These are phyloP conservation scores for Musa troglodytarum DNA, from an alignment of 176 grass and related monocot genomes.

Conservation along the genomic window DNA sequence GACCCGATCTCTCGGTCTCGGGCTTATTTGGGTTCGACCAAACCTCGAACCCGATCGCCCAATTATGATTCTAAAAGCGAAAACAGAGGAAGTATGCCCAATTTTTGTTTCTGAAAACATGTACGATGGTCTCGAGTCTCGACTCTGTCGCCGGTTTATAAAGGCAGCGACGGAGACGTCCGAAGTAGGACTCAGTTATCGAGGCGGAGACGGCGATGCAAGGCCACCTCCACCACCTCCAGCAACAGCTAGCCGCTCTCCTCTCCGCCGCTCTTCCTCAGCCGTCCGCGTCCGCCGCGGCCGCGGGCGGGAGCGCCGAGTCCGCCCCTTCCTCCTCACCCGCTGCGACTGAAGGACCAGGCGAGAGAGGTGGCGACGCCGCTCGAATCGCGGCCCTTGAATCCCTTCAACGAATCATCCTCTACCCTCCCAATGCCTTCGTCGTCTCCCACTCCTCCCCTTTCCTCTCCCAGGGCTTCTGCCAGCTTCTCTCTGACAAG, in stretches of 20 bases:
- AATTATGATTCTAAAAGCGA: no score
- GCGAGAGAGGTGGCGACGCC: slow-evolving; percentile 38
- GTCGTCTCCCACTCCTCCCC: slow-evolving; percentile 57
- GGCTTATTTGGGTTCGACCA: no score
- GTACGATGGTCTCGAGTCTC: background rate
- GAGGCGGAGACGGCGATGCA: slow-evolving; percentile 38
- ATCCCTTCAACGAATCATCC: slow-evolving; percentile 66
- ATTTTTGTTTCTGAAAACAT: no score
- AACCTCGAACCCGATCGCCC: no score
- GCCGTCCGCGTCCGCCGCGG: background rate
- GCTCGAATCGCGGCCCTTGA: slow-evolving; percentile 54
- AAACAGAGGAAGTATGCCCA: no score
- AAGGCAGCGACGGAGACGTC: background rate
- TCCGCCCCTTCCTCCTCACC: slow-evolving; percentile 33
- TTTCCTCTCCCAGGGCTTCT: slow-evolving; percentile 39
- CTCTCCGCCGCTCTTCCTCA: slow-evolving; percentile 43
- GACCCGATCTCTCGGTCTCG: no score
- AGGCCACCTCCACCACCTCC: slow-evolving; percentile 57
- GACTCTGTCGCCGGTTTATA: background rate
- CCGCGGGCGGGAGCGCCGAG: slow-evolving; percentile 16
- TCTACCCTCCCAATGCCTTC: slow-evolving; percentile 64
- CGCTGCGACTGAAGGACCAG: slow-evolving; percentile 5
- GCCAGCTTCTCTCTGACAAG: slow-evolving; percentile 39
- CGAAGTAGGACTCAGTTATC: background rate
- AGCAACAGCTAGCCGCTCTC: slow-evolving; percentile 77